Percentiles rank a stretch among this genome's conserved stretches.
Evolutionary conservation across 176 grass and related monocot genomes (phyloP).

Genomic region (Eremochloa ophiuroides): DNA sequence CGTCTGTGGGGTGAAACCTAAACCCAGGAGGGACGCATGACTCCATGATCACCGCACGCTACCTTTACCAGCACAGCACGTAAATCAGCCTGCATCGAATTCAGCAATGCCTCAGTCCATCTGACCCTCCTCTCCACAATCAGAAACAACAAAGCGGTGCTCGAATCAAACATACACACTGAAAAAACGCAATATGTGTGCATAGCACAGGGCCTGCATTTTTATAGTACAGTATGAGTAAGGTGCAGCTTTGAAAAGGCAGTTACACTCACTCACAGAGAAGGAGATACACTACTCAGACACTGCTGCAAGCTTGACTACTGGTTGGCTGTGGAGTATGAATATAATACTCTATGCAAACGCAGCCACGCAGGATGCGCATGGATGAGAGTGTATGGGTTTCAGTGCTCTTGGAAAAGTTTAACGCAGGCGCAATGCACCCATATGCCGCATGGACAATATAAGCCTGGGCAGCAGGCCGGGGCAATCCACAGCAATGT

Average conservation of each 20-base stretch:
- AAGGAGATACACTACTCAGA: not conserved
- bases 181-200: not conserved
- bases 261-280: not conserved
- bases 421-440: slow-evolving; percentile 33
- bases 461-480: slow-evolving; percentile 52
- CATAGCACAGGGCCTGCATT: not conserved
- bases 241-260: not conserved
- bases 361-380: not conserved
- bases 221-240: no score
- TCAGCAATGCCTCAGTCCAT: slow-evolving; percentile 10
- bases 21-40: slow-evolving; percentile 83
- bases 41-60: slow-evolving; percentile 45
- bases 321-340: not conserved
- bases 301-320: slow-evolving; percentile 14
- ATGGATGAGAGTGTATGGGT: slow-evolving; percentile 18
- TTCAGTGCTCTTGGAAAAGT: slow-evolving; percentile 52
- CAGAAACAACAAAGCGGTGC: not conserved
- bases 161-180: not conserved
- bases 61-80: not conserved
- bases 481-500: slow-evolving; percentile 34
- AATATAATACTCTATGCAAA: not conserved
- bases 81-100: slow-evolving; percentile 10
- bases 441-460: slow-evolving; percentile 22
- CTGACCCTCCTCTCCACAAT: not conserved
- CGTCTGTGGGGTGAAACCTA: slow-evolving; percentile 87